A percentile compares a stretch with the other conserved stretches of the same genome.
Conservation (phyloP, 2,329 filamentous ascomycete genomes). For the Aureobasidium sp. region DNA sequence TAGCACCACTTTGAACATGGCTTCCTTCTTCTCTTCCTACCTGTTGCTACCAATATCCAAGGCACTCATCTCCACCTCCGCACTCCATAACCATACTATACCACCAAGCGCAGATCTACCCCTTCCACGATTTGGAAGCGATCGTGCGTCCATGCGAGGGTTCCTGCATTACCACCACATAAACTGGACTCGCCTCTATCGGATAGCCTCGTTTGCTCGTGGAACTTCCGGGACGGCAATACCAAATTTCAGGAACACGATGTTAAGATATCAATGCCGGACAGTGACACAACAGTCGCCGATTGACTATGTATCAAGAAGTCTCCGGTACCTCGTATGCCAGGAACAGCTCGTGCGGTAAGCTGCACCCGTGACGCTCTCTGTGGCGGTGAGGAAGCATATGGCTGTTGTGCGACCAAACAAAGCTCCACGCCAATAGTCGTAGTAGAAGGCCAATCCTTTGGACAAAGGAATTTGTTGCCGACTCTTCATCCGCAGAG, state of each 20-base stretch:
- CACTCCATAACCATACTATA: background rate
- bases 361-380: conserved; percentile 2
- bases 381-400: conserved; percentile 9
- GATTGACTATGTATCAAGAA: background rate
- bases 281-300: background rate
- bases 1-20: background rate
- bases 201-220: background rate
- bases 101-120: background rate
- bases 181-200: background rate
- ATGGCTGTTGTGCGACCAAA: conserved; percentile 8
- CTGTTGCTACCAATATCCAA: background rate
- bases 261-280: background rate
- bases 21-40: background rate
- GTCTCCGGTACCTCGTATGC: background rate
- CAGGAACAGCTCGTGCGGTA: conserved; percentile 6
- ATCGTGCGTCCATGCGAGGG: conserved; percentile 7
- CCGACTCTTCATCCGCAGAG: background rate
- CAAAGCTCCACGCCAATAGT: background rate
- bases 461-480: background rate
- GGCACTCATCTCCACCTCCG: background rate
- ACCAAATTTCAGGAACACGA: background rate
- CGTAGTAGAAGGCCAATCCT: background rate
- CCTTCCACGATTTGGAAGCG: conserved; percentile 3
- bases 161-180: conserved; percentile 1
- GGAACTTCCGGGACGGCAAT: background rate